Percentiles rank a stretch among this genome's conserved stretches.
phyloP scores from a whole-genome alignment of 495 filamentous ascomycete species.

The Penicillium dipodomyicola region DNA sequence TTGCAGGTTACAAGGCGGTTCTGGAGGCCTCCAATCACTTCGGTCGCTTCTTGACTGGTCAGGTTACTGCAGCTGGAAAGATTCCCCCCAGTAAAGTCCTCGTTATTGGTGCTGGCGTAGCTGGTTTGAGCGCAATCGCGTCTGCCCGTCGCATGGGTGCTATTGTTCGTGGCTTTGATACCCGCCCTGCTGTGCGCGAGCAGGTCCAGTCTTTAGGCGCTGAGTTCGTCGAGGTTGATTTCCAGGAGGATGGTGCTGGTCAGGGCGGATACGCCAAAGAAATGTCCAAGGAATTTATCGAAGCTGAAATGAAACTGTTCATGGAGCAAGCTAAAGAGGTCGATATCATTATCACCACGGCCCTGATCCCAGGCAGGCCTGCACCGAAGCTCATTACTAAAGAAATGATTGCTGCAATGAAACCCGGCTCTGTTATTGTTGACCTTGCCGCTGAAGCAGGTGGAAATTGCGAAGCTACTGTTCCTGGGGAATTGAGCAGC shows the following conservation, averaged over 20 bases:
- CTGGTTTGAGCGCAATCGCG: slow-evolving; percentile 76
- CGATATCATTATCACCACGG: slow-evolving; percentile 85
- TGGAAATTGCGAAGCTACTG: slow-evolving; percentile 75
- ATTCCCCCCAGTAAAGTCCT: slow-evolving; percentile 81
- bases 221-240: slow-evolving; percentile 79
- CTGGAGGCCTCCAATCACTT: slow-evolving; percentile 80
- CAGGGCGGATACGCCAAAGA: slow-evolving; percentile 81
- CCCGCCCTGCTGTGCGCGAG: slow-evolving; percentile 71
- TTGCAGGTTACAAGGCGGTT: slow-evolving; percentile 82
- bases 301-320: slow-evolving; percentile 84
- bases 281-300: slow-evolving; percentile 86
- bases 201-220: slow-evolving; percentile 82
- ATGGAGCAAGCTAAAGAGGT: slow-evolving; percentile 72
- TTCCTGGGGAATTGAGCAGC: slow-evolving; percentile 61
- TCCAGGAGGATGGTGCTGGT: slow-evolving; percentile 80
- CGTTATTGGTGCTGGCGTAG: slow-evolving; percentile 80
- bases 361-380: slow-evolving; percentile 72
- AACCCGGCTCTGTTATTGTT: slow-evolving; percentile 75
- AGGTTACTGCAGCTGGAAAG: slow-evolving; percentile 79
- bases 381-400: slow-evolving; percentile 76
- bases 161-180: slow-evolving; percentile 81
- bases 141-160: slow-evolving; percentile 78
- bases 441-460: slow-evolving; percentile 80
- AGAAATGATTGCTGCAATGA: slow-evolving; percentile 76
- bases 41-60: slow-evolving; percentile 76